Base-by-base conservation (phyloP, 352 stramenopile species). In the Halophytophthora polymorphica region DNA sequence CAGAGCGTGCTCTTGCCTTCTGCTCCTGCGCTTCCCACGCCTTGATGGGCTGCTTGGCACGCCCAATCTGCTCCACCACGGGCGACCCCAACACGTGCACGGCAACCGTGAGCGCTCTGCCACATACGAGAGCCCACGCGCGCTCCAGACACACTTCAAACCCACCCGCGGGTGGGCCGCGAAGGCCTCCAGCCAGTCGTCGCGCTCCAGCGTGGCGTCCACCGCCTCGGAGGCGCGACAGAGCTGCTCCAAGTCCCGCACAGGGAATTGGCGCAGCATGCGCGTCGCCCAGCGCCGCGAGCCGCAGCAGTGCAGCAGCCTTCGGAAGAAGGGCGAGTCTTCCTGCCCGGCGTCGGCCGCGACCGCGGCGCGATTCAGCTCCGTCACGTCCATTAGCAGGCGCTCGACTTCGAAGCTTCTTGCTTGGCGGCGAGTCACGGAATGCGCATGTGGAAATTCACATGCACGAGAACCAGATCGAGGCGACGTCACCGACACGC, bases 1-100 rank as follows among this genome's bases (percentile, higher is more conserved):
- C 25, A 31, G 25, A 8, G 4, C 8, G 25, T 39, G 11, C 10
- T 13, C 21, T 10, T 40, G 83, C 79, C 61, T 85, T 63, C 65
- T 90, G 79, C 40, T 90, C 79, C 43, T 90, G 79, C 11, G 79
- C 77, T 62, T 88, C 79, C 79, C 77, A 90, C 22, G 76, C 53
- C 51, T 75, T 77, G 40, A 90, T 88, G 14, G 74, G 66, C 46
- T 76, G 65, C 50, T 86, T 87, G 42, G 69, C 65, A 19, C 77
- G 71, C 17, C 79, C 77, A 64, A 90, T 90, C 79, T 89, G 31
- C 51, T 49, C 6, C 17, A 18, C 5, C 38, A 28, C 35, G 40
- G 15, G 8, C 19, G 50, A 10, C 14, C 13, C 19, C 12, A 3
- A 45, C 17, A 25, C 8, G 50, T 23, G 15, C 35, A 21, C 13